Evolutionary conservation across 148 eudicot genomes (phyloP).

Genomic region (Mesembryanthemum crystallinum): DNA sequence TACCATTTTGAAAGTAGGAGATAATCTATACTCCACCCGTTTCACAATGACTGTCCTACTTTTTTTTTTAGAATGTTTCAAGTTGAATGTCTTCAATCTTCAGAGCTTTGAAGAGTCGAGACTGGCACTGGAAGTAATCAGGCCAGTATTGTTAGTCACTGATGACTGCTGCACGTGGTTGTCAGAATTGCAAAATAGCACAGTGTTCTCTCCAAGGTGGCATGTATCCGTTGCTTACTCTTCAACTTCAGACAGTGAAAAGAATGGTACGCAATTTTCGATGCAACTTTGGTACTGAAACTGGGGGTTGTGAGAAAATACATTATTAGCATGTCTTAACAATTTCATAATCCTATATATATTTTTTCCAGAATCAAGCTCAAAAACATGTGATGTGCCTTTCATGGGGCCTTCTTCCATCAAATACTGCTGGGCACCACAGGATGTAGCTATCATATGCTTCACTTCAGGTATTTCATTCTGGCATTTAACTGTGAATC

Average conservation of each 20-base stretch:
- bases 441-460: slow-evolving; percentile 69
- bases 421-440: slow-evolving; percentile 56
- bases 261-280: slow-evolving; percentile 33
- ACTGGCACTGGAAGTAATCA: slow-evolving; percentile 57
- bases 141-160: slow-evolving; percentile 63
- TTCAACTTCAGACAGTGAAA: slow-evolving; percentile 18
- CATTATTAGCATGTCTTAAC: slow-evolving; percentile 2
- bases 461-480: slow-evolving; percentile 77
- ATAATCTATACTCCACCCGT: too few relatives aligned
- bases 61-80: too few relatives aligned
- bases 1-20: too few relatives aligned
- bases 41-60: too few relatives aligned
- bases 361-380: slow-evolving; percentile 35
- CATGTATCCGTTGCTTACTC: slow-evolving; percentile 46
- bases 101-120: slow-evolving; percentile 79
- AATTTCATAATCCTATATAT: not conserved
- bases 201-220: slow-evolving; percentile 46
- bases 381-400: slow-evolving; percentile 34
- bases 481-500: not conserved
- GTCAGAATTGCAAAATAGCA: slow-evolving; percentile 37
- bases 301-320: not conserved
- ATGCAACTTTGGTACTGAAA: not conserved
- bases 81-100: not conserved
- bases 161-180: slow-evolving; percentile 58
- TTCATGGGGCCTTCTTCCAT: slow-evolving; percentile 26